Evolutionary conservation across 441 rosid genomes (phyloP).

Genomic region (Euphorbia celastroides): DNA sequence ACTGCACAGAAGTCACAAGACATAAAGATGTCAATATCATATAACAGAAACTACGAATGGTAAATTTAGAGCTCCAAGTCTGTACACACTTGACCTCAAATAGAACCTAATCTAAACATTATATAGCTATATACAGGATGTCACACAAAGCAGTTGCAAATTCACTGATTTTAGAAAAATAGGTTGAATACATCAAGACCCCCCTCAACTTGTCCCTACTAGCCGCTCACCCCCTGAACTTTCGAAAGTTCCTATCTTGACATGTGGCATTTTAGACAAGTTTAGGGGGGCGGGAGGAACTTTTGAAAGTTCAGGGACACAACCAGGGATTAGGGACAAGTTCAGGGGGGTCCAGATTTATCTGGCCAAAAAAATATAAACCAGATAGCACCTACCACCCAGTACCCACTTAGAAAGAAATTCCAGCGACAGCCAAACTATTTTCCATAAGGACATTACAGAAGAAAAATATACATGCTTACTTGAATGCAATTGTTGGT

Average conservation of each 20-base stretch:
- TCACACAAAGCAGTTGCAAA: constrained; percentile 6
- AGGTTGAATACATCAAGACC: too few species aligned
- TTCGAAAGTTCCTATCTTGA: too few species aligned
- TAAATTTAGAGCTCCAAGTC: background rate
- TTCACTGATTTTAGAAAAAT: background rate
- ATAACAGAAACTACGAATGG: background rate
- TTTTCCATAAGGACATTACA: background rate
- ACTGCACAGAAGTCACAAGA: constrained; percentile 36
- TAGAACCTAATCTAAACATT: background rate
- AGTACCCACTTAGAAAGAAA: background rate
- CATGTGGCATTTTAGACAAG: too few species aligned
- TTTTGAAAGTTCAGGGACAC: too few species aligned
- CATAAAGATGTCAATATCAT: background rate
- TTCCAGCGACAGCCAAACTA: background rate
- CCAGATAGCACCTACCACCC: background rate
- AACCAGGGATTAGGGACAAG: too few species aligned
- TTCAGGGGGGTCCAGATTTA: too few species aligned
- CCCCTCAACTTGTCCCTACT: too few species aligned
- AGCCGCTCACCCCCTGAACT: too few species aligned
- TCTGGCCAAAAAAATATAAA: too few species aligned
- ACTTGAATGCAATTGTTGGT: constrained; percentile 77
- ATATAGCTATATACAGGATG: background rate
- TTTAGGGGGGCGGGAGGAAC: too few species aligned
- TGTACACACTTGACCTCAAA: background rate
- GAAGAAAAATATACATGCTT: constrained; percentile 26